Percentiles rank a stretch among this genome's conserved stretches.
These are phyloP conservation scores for Rugosomyces carneus DNA, from an alignment of 1,284 basidiomycete genomes.

Conservation along the genomic window DNA sequence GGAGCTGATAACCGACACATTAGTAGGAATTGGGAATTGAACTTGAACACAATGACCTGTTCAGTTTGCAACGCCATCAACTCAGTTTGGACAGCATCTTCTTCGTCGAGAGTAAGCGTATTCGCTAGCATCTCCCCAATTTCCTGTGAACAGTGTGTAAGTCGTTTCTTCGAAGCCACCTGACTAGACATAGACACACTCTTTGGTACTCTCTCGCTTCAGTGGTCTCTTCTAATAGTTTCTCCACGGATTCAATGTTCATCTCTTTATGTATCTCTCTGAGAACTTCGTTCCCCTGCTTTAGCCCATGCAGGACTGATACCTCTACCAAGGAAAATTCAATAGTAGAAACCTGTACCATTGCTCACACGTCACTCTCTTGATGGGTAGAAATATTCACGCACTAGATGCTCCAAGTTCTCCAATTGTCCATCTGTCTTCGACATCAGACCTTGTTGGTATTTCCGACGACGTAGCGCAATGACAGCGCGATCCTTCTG, in stretches of 20 bases:
- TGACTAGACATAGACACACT: slow-evolving; percentile 39
- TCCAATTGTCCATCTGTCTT: slow-evolving; percentile 92
- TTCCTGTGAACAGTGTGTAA: slow-evolving; percentile 54
- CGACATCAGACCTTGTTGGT: slow-evolving; percentile 81
- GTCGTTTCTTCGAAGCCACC: slow-evolving; percentile 2
- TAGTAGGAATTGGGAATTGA: background rate
- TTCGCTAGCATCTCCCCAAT: slow-evolving; percentile 85
- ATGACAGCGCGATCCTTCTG: slow-evolving; percentile 84
- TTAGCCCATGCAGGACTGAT: slow-evolving; percentile 86
- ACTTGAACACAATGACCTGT: slow-evolving; percentile 33
- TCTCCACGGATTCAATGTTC: slow-evolving; percentile 90
- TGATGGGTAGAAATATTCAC: slow-evolving; percentile 22
- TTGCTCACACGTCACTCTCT: background rate
- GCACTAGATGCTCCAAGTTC: slow-evolving; percentile 84
- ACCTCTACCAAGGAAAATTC: slow-evolving; percentile 95
- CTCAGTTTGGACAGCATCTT: slow-evolving; percentile 88
- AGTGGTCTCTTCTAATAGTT: slow-evolving; percentile 84
- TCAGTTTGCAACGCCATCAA: slow-evolving; percentile 64
- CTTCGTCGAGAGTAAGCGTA: slow-evolving; percentile 82
- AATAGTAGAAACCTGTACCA: slow-evolving; percentile 82
- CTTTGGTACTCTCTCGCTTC: slow-evolving; percentile 91
- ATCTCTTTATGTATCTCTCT: slow-evolving; percentile 93
- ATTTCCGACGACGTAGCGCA: slow-evolving; percentile 86
- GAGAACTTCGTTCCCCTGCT: slow-evolving; percentile 90
- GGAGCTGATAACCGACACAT: slow-evolving; percentile 2